phyloP scores from a whole-genome alignment of 2,329 filamentous ascomycete species.

The Ophiocordyceps camponoti-saundersi region DNA sequence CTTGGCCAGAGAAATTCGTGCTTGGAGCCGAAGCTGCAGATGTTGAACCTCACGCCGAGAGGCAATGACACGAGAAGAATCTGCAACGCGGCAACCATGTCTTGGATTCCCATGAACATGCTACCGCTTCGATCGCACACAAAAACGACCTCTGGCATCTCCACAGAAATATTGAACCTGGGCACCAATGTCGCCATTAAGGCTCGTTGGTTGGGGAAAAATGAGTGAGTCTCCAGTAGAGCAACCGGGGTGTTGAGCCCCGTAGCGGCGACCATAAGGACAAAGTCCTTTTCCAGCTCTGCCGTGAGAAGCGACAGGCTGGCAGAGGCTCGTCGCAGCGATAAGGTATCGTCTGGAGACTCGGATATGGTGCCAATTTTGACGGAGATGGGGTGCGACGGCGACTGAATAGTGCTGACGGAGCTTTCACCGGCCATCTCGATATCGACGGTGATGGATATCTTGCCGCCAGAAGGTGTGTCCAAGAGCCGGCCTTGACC shows the following conservation, averaged over 20 bases:
- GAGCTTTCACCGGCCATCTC: constrained; percentile 33
- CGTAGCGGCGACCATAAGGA: constrained; percentile 46
- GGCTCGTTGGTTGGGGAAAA: constrained; percentile 36
- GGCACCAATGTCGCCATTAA: constrained; percentile 58
- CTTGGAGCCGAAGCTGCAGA: constrained; percentile 44
- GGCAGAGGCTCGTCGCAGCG: constrained; percentile 43
- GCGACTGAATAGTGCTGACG: constrained; percentile 47
- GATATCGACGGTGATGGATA: constrained; percentile 16
- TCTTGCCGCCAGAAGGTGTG: neutral
- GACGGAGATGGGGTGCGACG: constrained; percentile 50
- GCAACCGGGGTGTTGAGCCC: constrained; percentile 44
- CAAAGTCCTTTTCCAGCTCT: constrained; percentile 46
- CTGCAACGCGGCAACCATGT: constrained; percentile 37
- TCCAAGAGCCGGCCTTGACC: constrained; percentile 14
- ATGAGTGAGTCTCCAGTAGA: constrained; percentile 48
- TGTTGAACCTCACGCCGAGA: constrained; percentile 49
- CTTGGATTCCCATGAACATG: constrained; percentile 36
- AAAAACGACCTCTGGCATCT: constrained; percentile 48
- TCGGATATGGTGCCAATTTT: constrained; percentile 38
- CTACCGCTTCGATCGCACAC: constrained; percentile 56
- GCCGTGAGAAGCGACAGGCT: constrained; percentile 34
- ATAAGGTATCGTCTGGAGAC: constrained; percentile 21
- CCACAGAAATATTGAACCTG: constrained; percentile 42
- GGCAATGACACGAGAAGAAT: constrained; percentile 52
- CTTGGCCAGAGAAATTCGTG: constrained; percentile 28